Conservation (phyloP, 768 basidiomycete species). For the Rhizopogon vesiculosus region DNA sequence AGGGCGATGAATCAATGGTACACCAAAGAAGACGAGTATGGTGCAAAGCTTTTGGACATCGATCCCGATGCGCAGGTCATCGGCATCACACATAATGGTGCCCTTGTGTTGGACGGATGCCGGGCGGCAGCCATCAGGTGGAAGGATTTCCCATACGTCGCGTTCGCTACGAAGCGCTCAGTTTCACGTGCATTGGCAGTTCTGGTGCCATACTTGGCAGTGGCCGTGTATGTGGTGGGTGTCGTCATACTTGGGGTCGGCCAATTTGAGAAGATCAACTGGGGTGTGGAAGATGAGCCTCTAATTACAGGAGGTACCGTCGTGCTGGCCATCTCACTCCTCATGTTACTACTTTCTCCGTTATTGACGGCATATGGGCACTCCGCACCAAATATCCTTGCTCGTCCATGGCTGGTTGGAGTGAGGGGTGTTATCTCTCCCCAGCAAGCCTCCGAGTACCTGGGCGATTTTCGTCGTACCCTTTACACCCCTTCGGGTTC, state of each 20-base stretch:
- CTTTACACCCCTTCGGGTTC: conserved; percentile 17
- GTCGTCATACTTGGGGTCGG: background rate
- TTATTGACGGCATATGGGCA: conserved; percentile 8
- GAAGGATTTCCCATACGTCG: conserved; percentile 17
- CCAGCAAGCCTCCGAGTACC: conserved; percentile 10
- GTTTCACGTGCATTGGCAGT: conserved; percentile 5
- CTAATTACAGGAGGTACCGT: background rate
- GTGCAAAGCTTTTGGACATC: conserved; percentile 15
- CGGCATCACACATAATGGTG: conserved; percentile 11
- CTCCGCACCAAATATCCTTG: conserved; percentile 11
- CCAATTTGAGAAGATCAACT: no score
- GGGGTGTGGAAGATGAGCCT: no score
- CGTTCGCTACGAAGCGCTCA: conserved; percentile 13
- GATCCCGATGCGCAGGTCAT: conserved; percentile 12
- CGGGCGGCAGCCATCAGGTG: conserved; percentile 16
- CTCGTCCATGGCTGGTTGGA: conserved; percentile 19
- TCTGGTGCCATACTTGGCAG: conserved; percentile 3
- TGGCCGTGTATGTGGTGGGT: background rate
- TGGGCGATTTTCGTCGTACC: background rate
- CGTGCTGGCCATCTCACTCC: background rate
- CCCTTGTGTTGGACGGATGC: conserved; percentile 20
- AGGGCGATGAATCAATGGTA: conserved; percentile 11
- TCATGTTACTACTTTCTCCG: conserved; percentile 13
- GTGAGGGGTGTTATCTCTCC: conserved; percentile 22
- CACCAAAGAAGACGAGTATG: conserved; percentile 14